Evolutionary conservation across 228 moss, liverwort and hornwort genomes (phyloP).

Genomic region (Sphagnum magellanicum): DNA sequence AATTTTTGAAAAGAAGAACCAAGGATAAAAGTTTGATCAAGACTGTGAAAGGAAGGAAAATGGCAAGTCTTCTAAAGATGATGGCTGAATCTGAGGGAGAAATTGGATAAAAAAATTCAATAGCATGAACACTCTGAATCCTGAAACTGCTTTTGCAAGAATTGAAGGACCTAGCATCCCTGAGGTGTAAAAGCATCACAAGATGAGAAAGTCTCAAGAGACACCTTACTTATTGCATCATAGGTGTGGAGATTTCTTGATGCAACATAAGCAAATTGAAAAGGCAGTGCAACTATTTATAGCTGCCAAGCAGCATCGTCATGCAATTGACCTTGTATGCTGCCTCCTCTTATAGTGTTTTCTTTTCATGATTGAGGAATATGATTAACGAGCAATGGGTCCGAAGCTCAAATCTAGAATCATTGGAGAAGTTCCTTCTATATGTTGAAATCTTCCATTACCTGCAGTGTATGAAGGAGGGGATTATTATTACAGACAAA

Average conservation of each 20-base stretch:
- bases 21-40: neutral
- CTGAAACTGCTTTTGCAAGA: neutral
- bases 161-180: neutral
- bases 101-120: neutral
- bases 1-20: neutral
- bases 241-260: slow-evolving; percentile 94
- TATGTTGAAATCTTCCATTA: no score
- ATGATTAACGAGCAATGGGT: neutral
- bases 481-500: slow-evolving; percentile 67
- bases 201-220: no score
- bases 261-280: slow-evolving; percentile 77
- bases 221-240: neutral
- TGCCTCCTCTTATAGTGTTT: neutral
- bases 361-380: no score
- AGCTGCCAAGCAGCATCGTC: slow-evolving; percentile 64
- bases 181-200: no score
- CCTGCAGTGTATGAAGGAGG: slow-evolving; percentile 66
- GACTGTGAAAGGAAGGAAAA: no score
- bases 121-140: neutral
- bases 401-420: neutral
- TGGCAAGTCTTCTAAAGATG: no score
- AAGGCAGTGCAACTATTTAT: slow-evolving; percentile 87
- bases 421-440: no score
- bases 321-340: slow-evolving; percentile 77
- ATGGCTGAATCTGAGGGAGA: neutral